Base-by-base conservation (phyloP, 2,329 filamentous ascomycete genomes). In the Penicillium sp. region DNA sequence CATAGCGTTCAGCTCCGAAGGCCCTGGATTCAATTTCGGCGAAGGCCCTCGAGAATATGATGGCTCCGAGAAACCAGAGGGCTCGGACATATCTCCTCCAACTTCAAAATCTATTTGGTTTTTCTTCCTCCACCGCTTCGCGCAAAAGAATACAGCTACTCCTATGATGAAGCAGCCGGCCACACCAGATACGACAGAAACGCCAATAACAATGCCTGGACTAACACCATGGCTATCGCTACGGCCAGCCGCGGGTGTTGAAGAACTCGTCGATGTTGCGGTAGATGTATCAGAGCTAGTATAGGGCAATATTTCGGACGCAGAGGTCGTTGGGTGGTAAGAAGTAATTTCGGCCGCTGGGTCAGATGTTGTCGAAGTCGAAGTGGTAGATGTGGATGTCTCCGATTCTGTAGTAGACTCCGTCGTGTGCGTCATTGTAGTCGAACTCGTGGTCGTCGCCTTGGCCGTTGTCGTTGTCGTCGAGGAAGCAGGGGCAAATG, bases 71-170 rank as follows among this genome's bases (percentile, higher is more conserved):
- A 75, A 75, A 19, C 70, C 67, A 3, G 67, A 67, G 27, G 72
- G 73, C 50, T 76, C 73, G 29, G 70, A 63, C 74, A 76, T 76
- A 11, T 63, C 54, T 2, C 74, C 75, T 26, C 74, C 75, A 57
- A 76, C 76, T 50, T 77, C 75, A 47, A 76, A 77, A 42, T 73
- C 59, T 33, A 64, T 60, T 6, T 59, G 57, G 7, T 65, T 60
- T 23, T 60, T 68, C 16, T 66, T 66, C 53, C 65, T 69, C 51
- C 69, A 65, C 57, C 62, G 69, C 31, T 69, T 67, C 47, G 69
- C 67, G 43, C 67, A 70, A 53, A 71, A 69, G 33, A 74, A 69
- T 9, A 76, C 61, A 6, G 69, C 62, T 11, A 74, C 65, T 0
- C 66, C 69, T 10, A 75, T 59, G 19, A 75, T 62, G 52, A 75